phyloP scores from a whole-genome alignment of 306 rosid genomes.

The Vigna reflexopilosa region DNA sequence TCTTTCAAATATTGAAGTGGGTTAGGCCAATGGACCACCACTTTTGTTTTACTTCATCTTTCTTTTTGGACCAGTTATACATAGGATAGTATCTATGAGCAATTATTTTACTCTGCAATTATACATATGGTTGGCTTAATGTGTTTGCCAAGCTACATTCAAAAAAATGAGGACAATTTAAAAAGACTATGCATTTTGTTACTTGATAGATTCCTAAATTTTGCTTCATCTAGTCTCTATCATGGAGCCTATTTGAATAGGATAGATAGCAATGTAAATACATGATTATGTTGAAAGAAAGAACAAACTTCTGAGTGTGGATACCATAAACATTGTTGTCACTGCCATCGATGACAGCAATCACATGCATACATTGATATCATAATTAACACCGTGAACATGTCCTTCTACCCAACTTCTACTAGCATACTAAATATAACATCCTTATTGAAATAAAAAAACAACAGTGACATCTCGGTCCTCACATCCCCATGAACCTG shows the following conservation, averaged over 20 bases:
- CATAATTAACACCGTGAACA: slow-evolving; percentile 10
- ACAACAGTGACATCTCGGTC: slow-evolving; percentile 26
- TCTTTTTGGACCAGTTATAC: background rate
- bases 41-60: background rate
- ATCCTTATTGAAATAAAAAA: slow-evolving; percentile 32
- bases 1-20: background rate
- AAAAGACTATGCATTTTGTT: too few species aligned
- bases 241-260: too few species aligned
- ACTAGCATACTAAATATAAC: slow-evolving; percentile 16
- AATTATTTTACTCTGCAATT: slow-evolving; percentile 10
- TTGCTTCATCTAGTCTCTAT: too few species aligned
- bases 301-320: slow-evolving; percentile 34
- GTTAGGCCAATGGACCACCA: slow-evolving; percentile 18
- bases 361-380: slow-evolving; percentile 42
- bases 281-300: background rate
- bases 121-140: slow-evolving; percentile 1
- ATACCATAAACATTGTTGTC: slow-evolving; percentile 43
- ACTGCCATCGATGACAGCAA: slow-evolving; percentile 38
- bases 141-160: background rate
- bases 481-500: slow-evolving; percentile 32
- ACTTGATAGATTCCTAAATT: too few species aligned
- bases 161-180: background rate
- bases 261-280: too few species aligned
- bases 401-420: slow-evolving; percentile 32
- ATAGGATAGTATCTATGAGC: background rate